Evolutionary conservation across 2,329 filamentous ascomycete genomes (phyloP), one percentile per base, ranked within the genome.

Genomic region (Cadophora sp.): DNA sequence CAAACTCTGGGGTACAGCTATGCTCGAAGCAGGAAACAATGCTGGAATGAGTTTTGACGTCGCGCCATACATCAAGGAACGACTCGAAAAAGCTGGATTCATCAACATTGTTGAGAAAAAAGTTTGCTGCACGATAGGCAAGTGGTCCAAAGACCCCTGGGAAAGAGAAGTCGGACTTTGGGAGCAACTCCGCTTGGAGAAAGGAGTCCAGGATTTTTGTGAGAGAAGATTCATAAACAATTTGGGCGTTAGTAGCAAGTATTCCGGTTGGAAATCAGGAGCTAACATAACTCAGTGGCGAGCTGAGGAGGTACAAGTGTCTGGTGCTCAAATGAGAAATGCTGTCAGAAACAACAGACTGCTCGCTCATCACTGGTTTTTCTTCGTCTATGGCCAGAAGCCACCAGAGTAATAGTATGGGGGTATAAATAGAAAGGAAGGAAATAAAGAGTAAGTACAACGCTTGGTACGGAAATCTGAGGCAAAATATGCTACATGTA

Each of bases 121-220:
- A 18, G 77, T 80, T 68, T 82, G 84, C 72, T 76, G 85, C 0
- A 80, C 84, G 7, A 82, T 82, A 16, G 68, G 68, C 8, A 75
- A 78, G 0, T 86, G 84, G 84, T 78, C 83, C 0, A 79, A 76
- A 59, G 81, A 86, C 63, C 48, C 63, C 9, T 66, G 62, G 62
- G 66, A 70, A 43, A 59, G 65, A 39, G 65, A 66, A 30, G 61
- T 68, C 27, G 66, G 68, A 20, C 27, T 65, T 8, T 70, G 68
- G 68, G 62, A 70, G 53, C 68, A 70, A 53, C 36, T 68, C 13
- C 53, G 68, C 18, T 48, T 70, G 22, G 64, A 62, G 22, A 64
- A 62, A 41, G 66, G 64, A 41, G 62, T 67, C 16, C 66, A 68
- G 39, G 63, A 66, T 48, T 70, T 70, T 41, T 68, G 66, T 39